Evolutionary conservation across 2,329 filamentous ascomycete species (phyloP), one percentile per base, ranked within the genome.

Genomic region (Neonectria punicea): DNA sequence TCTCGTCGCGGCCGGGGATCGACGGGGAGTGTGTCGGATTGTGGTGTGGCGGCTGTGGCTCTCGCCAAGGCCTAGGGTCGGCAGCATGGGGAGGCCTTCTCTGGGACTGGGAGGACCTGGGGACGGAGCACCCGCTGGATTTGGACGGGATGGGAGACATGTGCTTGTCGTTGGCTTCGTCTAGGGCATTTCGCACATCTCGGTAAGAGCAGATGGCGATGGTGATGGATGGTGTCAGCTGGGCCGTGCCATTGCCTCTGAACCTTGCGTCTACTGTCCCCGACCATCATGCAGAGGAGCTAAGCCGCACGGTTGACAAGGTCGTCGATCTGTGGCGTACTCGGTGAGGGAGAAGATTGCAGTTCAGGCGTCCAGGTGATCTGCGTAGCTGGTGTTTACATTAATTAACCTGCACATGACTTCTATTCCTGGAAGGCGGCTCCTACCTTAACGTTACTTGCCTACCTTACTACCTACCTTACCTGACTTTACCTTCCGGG

Each of bases 11-110:
- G 54, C 67, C 61, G 61, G 67, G 72, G 64, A 61, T 58, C 59
- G 63, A 58, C 54, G 66, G 61, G 58, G 49, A 32, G 32, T 66
- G 72, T 70, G 53, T 74, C 69, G 65, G 61, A 69, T 71, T 72
- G 51, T 69, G 72, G 72, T 74, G 71, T 73, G 70, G 69, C 69
- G 67, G 72, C 70, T 74, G 71, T 73, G 70, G 69, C 70, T 61
- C 56, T 63, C 53, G 41, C 60, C 49, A 41, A 53, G 49, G 47
- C 32, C 32, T 18, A 53, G 60, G 46, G 30, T 46, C 20, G 14
- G 32, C 32, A 53, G 8, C 60, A 62, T 58, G 60, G 60, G 50
- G 41, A 34, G 25, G 53, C 46, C 39, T 51, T 34, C n/a, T 47
- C 28, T 49, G 32, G 41, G 9, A 43, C 36, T n/a, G 36, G 36